Evolutionary conservation across 352 stramenopile genomes (phyloP).

Genomic region (Phytophthora ohioensis): DNA sequence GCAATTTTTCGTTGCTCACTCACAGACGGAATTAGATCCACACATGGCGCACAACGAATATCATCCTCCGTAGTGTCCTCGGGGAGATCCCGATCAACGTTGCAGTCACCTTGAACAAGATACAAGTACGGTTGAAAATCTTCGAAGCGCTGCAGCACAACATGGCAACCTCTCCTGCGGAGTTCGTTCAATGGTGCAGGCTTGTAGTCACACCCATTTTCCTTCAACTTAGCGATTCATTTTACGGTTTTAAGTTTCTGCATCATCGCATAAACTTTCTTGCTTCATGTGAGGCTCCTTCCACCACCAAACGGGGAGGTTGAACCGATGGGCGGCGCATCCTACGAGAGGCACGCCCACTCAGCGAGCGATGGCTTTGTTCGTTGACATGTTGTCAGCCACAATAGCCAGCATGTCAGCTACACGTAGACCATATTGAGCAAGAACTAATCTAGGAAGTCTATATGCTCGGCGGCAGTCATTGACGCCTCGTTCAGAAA

Average conservation of each 20-base stretch:
- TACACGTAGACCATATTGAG: conserved; percentile 13
- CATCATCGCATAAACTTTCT: conserved; percentile 8
- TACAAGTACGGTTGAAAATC: conserved; percentile 7
- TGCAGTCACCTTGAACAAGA: conserved; percentile 4
- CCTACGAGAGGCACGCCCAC: conserved; percentile 1
- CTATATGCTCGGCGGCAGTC: conserved; percentile 18
- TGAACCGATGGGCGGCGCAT: conserved; percentile 17
- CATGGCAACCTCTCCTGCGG: conserved; percentile 8
- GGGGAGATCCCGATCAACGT: neutral
- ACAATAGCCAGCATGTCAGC: conserved; percentile 17
- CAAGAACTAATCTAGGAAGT: conserved; percentile 6
- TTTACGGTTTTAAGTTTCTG: conserved; percentile 15
- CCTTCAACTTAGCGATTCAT: neutral
- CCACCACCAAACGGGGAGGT: conserved; percentile 4
- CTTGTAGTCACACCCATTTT: conserved; percentile 6
- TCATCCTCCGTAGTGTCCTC: neutral
- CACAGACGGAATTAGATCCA: conserved; percentile 2
- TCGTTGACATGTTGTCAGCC: conserved; percentile 18
- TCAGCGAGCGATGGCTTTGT: conserved; percentile 12
- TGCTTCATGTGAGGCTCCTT: neutral
- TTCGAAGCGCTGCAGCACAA: conserved; percentile 10
- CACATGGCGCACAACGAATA: neutral
- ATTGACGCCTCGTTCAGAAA: conserved; percentile 3
- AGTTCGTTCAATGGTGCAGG: conserved; percentile 6
- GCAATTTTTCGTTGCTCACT: conserved; percentile 12